Evolutionary conservation across 2,329 filamentous ascomycete genomes (phyloP).

Genomic region (Fusarium algeriense): DNA sequence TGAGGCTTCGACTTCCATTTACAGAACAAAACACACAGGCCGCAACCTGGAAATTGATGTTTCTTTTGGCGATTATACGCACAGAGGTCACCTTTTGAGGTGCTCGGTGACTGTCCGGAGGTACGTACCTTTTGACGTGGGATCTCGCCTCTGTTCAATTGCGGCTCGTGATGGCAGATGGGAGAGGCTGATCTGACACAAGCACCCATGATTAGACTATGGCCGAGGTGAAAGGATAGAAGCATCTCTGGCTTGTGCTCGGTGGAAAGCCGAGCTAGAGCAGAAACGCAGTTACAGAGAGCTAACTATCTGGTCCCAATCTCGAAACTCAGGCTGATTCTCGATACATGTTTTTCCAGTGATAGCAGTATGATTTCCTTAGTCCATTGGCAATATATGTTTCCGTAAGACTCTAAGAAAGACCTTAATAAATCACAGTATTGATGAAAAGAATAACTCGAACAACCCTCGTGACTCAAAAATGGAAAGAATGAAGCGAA

Average conservation of each 20-base stretch:
- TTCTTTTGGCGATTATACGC: conserved; percentile 5
- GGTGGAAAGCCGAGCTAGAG: conserved; percentile 39
- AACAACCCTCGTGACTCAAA: conserved; percentile 6
- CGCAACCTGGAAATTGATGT: not conserved
- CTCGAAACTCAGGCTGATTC: not conserved
- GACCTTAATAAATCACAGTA: too few relatives aligned
- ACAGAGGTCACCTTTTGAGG: conserved; percentile 14
- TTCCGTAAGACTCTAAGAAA: not conserved
- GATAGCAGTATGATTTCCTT: not conserved
- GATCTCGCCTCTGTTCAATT: conserved; percentile 4
- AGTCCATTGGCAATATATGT: not conserved
- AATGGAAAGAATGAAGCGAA: conserved; percentile 8
- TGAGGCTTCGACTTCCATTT: not conserved
- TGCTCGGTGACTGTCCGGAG: conserved; percentile 47
- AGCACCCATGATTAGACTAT: conserved; percentile 15
- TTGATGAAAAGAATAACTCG: not conserved
- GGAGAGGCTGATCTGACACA: conserved; percentile 30
- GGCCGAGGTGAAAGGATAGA: conserved; percentile 40
- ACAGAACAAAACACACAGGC: not conserved
- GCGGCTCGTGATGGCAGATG: conserved; percentile 36
- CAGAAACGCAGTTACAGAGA: not conserved
- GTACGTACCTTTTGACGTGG: conserved; percentile 37
- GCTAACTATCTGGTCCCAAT: conserved; percentile 2
- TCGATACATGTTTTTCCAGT: not conserved
- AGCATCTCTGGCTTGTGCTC: conserved; percentile 25